Base-by-base conservation (phyloP, 768 basidiomycete genomes). In the Floccularia luteovirens region DNA sequence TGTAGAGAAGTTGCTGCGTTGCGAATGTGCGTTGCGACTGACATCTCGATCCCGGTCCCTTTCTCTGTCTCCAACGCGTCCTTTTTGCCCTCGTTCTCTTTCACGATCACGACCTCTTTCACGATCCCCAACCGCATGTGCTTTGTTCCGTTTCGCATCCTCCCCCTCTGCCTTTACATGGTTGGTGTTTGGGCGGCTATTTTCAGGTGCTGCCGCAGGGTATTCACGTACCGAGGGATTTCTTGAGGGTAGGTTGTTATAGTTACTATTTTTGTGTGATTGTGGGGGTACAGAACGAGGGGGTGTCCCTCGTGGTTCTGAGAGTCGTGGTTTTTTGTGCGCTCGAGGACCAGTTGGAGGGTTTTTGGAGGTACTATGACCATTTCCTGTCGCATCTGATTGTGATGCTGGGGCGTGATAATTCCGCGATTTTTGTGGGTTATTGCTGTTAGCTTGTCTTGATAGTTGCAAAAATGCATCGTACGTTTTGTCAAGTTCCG, bases 321-420 rank as follows among this genome's bases (percentile, higher is more conserved):
- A 79, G 4, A 88, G 61, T 8, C 88, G 79, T 12, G 77, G 79
- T 52, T 83, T 85, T 67, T 90, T 90, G 59, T 84, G 69, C 19
- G 83, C 82, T 40, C 88, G 75, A 2, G 88, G 88, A 8, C 79
- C 88, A 0, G 86, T 90, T 0, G 88, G 88, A 5, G 75, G 81
- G 2, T 63, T 67, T 55, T 79, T 85, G 11, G 62, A 62, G 37
- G 62, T 60, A 41, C 61, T 39, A 36, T 51, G 48, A 8, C 58
- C 55, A 39, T 59, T 60, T 16, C 58, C 55, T 20, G 49, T 31
- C 14, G 46, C 49, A 17, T 48, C 49, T 5, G 57, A 45, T n/a
- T 50, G 46, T 13, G 59, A 45, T 36, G 48, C 33, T 8, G 58
- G 49, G 43, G 70, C 63, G 49, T 75, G 70, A 16, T 62, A 51